Evolutionary conservation across 2,329 filamentous ascomycete genomes (phyloP), one percentile per base, ranked within the genome.

Genomic region (Trichocomaceae sp.): DNA sequence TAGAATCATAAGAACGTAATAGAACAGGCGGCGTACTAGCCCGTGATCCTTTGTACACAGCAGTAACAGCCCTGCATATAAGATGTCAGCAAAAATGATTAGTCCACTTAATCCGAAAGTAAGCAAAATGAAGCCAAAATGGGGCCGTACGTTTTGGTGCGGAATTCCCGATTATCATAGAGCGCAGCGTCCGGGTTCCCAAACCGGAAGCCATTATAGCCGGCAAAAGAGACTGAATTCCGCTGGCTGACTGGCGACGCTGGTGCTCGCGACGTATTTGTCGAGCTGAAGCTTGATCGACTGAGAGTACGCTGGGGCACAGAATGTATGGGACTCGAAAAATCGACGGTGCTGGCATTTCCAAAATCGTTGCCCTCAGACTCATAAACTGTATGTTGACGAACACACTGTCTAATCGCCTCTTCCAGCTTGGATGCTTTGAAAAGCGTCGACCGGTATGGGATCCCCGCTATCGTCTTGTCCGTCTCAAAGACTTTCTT

Each of bases 371-470:
- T 95, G 4, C 90, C 91, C 69, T 96, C 91, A 19, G 80, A 79
- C 57, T 90, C 85, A 59, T 83, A 85, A 8, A 90, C 75, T 0
- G 91, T 96, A 68, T 91, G 86, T 64, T 95, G 88, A 57, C 86
- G 79, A 6, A 97, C 92, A 61, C 88, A 90, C 63, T 95, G 87
- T 67, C 83, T 84, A 64, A 97, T 97, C 2, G 91, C 92, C 62
- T 96, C 90, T 71, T 99, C 92, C 47, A 99, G 78, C 71, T 90
- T 92, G 41, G 90, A 96, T 10, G 93, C 93, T 74, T 99, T 99
- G 82, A 97, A 99, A 26, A 99, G 75, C 0, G 93, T 99, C 5
- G 88, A 90, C 35, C 90, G 86, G 68, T 95, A 96, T 0, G 93
- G 93, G 57, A 99, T 96, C 10, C 93, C 93, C 33, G 88, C 90